Evolutionary conservation across 495 filamentous ascomycete species (phyloP).

Genomic region (Talaromyces nanjingensis): DNA sequence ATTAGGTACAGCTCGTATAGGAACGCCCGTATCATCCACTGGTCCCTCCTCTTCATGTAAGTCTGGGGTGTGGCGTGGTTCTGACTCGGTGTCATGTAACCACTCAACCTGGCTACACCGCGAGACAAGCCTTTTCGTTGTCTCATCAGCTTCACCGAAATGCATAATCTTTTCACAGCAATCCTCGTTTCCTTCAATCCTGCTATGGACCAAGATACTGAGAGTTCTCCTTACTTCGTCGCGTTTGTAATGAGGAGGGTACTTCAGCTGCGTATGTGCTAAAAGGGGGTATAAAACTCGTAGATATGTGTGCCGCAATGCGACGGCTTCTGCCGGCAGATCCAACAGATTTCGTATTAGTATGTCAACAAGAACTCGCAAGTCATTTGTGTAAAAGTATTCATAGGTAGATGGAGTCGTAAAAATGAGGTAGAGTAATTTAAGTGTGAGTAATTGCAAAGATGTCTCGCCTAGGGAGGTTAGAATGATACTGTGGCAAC

Average conservation of each 20-base stretch:
- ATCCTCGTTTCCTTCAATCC: constrained; percentile 25
- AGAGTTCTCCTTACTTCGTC: constrained; percentile 76
- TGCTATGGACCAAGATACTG: constrained; percentile 49
- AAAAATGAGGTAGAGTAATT: constrained; percentile 90
- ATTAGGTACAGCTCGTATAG: neutral
- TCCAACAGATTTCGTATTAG: constrained; percentile 94
- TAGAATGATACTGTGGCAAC: neutral
- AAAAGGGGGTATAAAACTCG: constrained; percentile 87
- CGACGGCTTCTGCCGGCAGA: constrained; percentile 70
- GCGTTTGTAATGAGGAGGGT: constrained; percentile 83
- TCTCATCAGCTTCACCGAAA: constrained; percentile 87
- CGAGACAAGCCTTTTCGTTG: constrained; percentile 74
- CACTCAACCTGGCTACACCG: constrained; percentile 80
- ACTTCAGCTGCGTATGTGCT: constrained; percentile 79
- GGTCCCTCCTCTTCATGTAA: neutral
- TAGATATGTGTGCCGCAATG: constrained; percentile 94
- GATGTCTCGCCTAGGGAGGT: constrained; percentile 63
- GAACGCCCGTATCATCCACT: neutral
- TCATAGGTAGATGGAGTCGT: constrained; percentile 86
- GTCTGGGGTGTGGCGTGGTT: neutral
- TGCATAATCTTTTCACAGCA: constrained; percentile 54
- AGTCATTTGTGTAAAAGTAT: constrained; percentile 97
- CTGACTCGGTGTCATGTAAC: constrained; percentile 48
- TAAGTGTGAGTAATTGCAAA: constrained; percentile 88
- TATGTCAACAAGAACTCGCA: constrained; percentile 90